Base-by-base conservation (phyloP, 805 yeast species). In the Zygosaccharomyces pseudorouxii region DNA sequence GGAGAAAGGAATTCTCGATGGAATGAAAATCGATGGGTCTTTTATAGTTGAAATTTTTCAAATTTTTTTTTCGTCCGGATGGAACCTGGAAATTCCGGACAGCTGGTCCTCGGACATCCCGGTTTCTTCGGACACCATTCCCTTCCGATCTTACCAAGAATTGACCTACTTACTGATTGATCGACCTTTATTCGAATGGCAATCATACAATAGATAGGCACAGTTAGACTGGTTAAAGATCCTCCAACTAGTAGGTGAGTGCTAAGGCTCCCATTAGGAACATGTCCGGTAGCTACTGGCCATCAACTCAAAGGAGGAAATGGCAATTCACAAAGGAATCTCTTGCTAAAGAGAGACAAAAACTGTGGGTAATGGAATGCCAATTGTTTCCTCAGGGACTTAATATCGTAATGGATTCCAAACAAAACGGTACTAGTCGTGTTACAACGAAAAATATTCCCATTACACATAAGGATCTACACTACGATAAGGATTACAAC, bases 271-370 rank as follows among this genome's bases (percentile, higher is more conserved):
- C 10, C 7, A 18, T 16, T 7, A 33, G 10, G 18, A 16, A n/a
- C 16, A 69, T 71, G 96, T 82, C 93, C 2, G 96, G 95, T 0
- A 86, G 86, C 62, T 90, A 82, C 65, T 88, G 96, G 96, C 74
- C 75, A 14, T 87, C 96, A 2, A 80, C 95, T 1, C 97, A 90
- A 61, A 68, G 95, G 38, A 71, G 69, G 35, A 75, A 79, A 57
- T 92, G 97, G 97, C 92, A 86, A 58, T 80, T 82, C 59, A 78
- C 88, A 1, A 72, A 86, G 40, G 83, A 80, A 28, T 69, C 79
- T 18, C 73, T 92, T 25, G 60, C 56, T 29, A 69, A 63, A 51
- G 72, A 69, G 48, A 78, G 76, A 52, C 76, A 56, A 43, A 60
- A 68, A 39, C 61, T 78, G 16, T 68, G 71, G 63, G 58, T 67